Percentiles rank a stretch among this genome's conserved stretches.
Conservation (phyloP, 805 yeast species). For the Suhomyces pyralidae region DNA sequence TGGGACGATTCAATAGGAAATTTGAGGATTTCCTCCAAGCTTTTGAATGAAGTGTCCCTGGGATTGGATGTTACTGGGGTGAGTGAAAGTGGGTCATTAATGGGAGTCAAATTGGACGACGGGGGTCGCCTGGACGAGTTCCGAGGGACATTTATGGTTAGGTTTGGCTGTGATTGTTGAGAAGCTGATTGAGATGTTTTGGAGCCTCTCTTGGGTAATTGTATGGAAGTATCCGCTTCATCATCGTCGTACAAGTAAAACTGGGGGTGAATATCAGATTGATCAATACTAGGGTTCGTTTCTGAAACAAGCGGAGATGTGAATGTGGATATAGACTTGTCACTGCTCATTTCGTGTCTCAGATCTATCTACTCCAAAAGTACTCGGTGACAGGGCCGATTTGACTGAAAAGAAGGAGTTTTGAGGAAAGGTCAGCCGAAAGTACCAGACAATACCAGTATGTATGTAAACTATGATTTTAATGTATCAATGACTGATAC, state of each 20-base stretch:
- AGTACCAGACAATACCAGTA: no score
- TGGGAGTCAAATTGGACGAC: neutral
- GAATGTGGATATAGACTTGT: neutral
- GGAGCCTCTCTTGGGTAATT: constrained; percentile 4
- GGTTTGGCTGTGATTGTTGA: neutral
- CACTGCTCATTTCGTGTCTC: neutral
- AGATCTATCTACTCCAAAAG: neutral
- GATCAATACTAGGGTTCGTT: neutral
- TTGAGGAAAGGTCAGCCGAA: neutral
- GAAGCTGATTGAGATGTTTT: neutral
- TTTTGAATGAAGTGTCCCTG: constrained; percentile 7
- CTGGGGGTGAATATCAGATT: neutral
- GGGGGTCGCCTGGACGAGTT: constrained; percentile 1
- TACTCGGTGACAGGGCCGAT: neutral
- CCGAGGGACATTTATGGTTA: neutral
- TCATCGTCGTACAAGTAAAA: constrained; percentile 4
- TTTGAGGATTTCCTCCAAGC: constrained; percentile 43
- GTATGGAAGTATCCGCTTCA: constrained; percentile 4
- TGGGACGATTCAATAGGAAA: constrained; percentile 80
- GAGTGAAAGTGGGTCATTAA: neutral
- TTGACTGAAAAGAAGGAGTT: neutral
- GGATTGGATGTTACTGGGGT: constrained; percentile 4
- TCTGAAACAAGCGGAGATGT: neutral
- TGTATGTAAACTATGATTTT: no score
- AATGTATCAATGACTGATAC: neutral